Percentiles rank a stretch among this genome's conserved stretches.
Conservation (phyloP, 2,329 filamentous ascomycete genomes). For the Cyclaneusma minus region DNA sequence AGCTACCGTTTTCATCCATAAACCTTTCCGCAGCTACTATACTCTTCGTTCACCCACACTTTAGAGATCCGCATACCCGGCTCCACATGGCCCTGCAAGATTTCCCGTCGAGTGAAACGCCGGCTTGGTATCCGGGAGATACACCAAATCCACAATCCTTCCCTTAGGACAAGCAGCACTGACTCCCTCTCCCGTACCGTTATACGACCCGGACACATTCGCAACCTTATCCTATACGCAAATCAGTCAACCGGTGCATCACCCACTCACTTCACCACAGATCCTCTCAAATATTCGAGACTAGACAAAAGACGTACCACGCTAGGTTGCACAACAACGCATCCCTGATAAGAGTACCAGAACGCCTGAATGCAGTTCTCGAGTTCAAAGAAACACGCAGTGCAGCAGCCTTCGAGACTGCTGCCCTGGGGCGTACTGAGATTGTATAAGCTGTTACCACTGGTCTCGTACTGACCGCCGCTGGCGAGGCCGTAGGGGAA, state of each 20-base stretch:
- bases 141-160: slow-evolving; percentile 1
- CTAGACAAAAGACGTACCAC: neutral
- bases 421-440: neutral
- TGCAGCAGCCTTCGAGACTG: slow-evolving; percentile 2
- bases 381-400: slow-evolving; percentile 3
- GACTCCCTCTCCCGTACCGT: slow-evolving; percentile 2
- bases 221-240: too few relatives aligned
- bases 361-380: slow-evolving; percentile 4
- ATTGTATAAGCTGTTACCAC: slow-evolving; percentile 1
- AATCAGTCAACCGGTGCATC: too few relatives aligned
- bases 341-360: slow-evolving; percentile 2
- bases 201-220: neutral
- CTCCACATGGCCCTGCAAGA: slow-evolving; percentile 4
- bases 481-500: too few relatives aligned
- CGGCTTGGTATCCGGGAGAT: slow-evolving; percentile 2
- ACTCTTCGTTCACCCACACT: too few relatives aligned
- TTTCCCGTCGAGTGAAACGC: neutral
- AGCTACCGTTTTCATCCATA: too few relatives aligned
- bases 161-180: slow-evolving; percentile 1
- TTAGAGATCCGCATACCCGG: too few relatives aligned
- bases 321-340: slow-evolving; percentile 2
- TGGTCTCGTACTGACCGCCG: too few relatives aligned
- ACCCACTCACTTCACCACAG: too few relatives aligned
- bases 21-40: too few relatives aligned
- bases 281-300: neutral